Conservation (phyloP, 1,139 yeast species). For the Barnettozyma hawaiiensis region DNA sequence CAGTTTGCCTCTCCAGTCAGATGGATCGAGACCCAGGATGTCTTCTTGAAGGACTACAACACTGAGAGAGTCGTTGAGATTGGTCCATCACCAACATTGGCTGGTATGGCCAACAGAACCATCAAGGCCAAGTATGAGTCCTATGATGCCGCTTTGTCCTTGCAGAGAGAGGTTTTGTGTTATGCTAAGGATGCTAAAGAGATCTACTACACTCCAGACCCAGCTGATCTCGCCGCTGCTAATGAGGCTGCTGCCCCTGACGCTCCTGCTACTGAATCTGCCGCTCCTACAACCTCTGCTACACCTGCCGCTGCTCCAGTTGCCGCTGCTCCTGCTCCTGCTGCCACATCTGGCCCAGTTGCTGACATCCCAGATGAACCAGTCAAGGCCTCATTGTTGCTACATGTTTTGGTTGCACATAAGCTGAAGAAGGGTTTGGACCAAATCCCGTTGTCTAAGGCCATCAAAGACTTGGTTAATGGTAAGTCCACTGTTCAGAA, state of each 20-base stretch:
- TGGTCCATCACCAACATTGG: constrained; percentile 97
- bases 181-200: constrained; percentile 95
- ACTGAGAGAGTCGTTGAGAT: constrained; percentile 97
- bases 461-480: constrained; percentile 94
- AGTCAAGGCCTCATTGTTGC: constrained; percentile 71
- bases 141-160: constrained; percentile 93
- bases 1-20: constrained; percentile 99
- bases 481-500: constrained; percentile 98
- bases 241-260: constrained; percentile 35
- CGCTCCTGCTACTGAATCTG: constrained; percentile 39
- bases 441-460: constrained; percentile 80
- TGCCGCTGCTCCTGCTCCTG: constrained; percentile 54
- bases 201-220: constrained; percentile 90
- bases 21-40: constrained; percentile 99
- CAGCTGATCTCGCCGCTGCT: constrained; percentile 37
- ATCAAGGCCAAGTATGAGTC: constrained; percentile 94
- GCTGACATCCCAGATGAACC: constrained; percentile 87
- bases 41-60: constrained; percentile 85
- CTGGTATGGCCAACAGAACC: constrained; percentile 98
- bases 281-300: constrained; percentile 41
- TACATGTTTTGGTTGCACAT: constrained; percentile 91
- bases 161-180: constrained; percentile 94
- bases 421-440: constrained; percentile 88
- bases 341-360: constrained; percentile 67
- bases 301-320: constrained; percentile 48